Percentiles rank a stretch among this genome's conserved stretches.
Conservation (phyloP, 163 green algal species). For the Coccomyxa subellipsoidea region DNA sequence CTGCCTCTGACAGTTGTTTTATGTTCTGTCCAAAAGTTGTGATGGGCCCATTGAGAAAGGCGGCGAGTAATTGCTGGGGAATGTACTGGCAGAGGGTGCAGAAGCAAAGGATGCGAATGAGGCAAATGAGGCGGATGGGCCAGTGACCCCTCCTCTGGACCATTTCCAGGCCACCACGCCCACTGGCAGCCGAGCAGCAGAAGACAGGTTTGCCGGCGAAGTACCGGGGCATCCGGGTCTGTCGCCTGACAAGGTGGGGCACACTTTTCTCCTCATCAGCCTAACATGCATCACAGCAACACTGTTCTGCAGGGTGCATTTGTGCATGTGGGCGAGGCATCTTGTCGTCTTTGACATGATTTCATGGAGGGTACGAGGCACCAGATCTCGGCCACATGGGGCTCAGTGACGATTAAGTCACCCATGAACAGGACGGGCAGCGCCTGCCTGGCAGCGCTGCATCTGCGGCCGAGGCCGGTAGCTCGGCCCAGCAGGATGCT, state of each 20-base stretch:
- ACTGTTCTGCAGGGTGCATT: not conserved
- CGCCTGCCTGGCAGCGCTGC: not conserved
- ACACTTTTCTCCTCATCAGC: not conserved
- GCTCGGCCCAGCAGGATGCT: not conserved
- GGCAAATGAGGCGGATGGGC: not conserved
- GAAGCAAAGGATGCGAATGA: not conserved
- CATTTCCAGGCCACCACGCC: not conserved
- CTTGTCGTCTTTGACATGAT: too few relatives aligned
- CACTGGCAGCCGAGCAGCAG: not conserved
- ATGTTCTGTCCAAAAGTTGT: too few relatives aligned
- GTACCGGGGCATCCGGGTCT: not conserved
- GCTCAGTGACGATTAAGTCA: not conserved
- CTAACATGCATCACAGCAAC: not conserved
- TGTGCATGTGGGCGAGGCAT: too few relatives aligned
- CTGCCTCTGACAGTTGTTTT: too few relatives aligned
- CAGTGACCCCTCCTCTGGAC: not conserved
- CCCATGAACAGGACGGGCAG: not conserved
- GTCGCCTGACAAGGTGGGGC: not conserved
- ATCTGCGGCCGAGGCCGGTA: not conserved
- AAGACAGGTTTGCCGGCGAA: not conserved
- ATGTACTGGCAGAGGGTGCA: not conserved
- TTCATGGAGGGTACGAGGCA: not conserved
- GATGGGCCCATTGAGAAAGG: too few relatives aligned
- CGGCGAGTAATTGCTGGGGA: too few relatives aligned
- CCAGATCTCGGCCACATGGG: not conserved